Conservation (phyloP, 140 eudicot species). For the Ambrosia hybrid region DNA sequence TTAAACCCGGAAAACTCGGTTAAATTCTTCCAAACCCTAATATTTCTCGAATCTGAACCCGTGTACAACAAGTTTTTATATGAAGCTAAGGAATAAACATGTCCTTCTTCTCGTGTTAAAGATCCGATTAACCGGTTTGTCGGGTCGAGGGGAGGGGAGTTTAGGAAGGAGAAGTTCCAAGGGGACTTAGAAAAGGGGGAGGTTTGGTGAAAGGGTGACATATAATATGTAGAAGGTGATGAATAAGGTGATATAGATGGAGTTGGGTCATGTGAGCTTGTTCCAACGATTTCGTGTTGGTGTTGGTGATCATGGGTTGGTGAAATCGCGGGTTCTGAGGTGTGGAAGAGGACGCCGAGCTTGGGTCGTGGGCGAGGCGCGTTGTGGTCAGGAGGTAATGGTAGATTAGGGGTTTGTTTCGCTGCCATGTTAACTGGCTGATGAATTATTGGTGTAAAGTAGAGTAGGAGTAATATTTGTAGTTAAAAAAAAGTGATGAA, state of each 20-base stretch:
- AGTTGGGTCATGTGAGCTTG: background rate
- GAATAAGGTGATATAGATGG: background rate
- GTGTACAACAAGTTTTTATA: background rate
- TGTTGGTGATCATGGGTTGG: background rate
- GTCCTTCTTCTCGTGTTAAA: conserved; percentile 15
- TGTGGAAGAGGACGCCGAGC: conserved; percentile 9
- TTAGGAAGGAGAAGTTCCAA: background rate
- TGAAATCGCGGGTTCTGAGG: background rate
- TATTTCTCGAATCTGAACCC: conserved; percentile 11
- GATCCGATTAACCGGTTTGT: background rate
- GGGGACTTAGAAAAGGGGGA: conserved; percentile 16
- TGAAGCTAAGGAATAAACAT: conserved; percentile 13
- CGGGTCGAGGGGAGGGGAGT: background rate
- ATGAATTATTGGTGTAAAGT: too few species aligned
- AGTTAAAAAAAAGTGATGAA: too few species aligned
- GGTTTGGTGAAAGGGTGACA: conserved; percentile 8
- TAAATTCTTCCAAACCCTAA: conserved; percentile 8
- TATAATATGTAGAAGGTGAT: conserved; percentile 1
- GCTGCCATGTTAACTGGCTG: background rate
- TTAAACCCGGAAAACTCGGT: conserved; percentile 17
- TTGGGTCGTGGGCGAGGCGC: background rate
- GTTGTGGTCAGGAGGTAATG: background rate
- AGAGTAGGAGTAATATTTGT: too few species aligned
- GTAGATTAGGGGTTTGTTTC: background rate
- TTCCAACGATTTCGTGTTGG: background rate